A percentile compares a stretch with the other conserved stretches of the same genome.
These are phyloP conservation scores for Austroboletus eburneus DNA, from an alignment of 768 basidiomycete genomes.

Conservation along the genomic window DNA sequence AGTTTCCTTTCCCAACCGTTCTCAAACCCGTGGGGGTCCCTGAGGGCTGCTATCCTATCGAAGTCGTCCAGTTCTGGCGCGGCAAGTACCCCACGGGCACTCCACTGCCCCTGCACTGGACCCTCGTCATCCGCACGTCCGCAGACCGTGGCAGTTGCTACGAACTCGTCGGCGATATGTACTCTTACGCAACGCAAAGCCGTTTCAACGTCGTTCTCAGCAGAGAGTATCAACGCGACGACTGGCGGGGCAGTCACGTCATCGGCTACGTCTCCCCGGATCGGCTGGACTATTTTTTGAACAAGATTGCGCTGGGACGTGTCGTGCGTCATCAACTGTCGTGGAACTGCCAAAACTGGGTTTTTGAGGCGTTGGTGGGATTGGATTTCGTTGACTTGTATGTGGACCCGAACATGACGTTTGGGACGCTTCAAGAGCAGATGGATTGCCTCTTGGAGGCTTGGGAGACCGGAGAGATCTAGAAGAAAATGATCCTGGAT, in stretches of 20 bases:
- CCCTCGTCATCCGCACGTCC: slow-evolving; percentile 23
- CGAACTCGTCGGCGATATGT: slow-evolving; percentile 24
- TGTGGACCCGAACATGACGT: slow-evolving; percentile 11
- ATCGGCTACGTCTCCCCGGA: slow-evolving; percentile 21
- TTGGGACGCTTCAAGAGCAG: slow-evolving; percentile 22
- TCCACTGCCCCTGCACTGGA: slow-evolving; percentile 27
- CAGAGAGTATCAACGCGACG: not conserved
- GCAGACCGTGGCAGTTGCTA: slow-evolving; percentile 15
- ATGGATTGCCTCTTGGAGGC: slow-evolving; percentile 29
- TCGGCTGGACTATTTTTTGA: slow-evolving; percentile 11
- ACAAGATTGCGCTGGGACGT: slow-evolving; percentile 16
- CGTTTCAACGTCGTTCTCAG: slow-evolving; percentile 13
- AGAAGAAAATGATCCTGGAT: too few species aligned
- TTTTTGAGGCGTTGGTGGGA: slow-evolving; percentile 19
- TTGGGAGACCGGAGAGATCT: slow-evolving; percentile 27
- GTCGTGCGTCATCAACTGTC: slow-evolving; percentile 12
- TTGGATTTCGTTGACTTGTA: slow-evolving; percentile 10
- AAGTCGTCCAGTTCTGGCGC: slow-evolving; percentile 29
- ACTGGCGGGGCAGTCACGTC: slow-evolving; percentile 26
- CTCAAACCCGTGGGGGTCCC: slow-evolving; percentile 21
- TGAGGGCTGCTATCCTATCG: slow-evolving; percentile 13
- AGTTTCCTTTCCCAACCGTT: not conserved
- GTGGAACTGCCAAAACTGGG: slow-evolving; percentile 30
- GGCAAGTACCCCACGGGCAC: slow-evolving; percentile 13
- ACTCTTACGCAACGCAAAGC: slow-evolving; percentile 19